Evolutionary conservation across 768 basidiomycete species (phyloP).

Genomic region (Asterophora parasitica): DNA sequence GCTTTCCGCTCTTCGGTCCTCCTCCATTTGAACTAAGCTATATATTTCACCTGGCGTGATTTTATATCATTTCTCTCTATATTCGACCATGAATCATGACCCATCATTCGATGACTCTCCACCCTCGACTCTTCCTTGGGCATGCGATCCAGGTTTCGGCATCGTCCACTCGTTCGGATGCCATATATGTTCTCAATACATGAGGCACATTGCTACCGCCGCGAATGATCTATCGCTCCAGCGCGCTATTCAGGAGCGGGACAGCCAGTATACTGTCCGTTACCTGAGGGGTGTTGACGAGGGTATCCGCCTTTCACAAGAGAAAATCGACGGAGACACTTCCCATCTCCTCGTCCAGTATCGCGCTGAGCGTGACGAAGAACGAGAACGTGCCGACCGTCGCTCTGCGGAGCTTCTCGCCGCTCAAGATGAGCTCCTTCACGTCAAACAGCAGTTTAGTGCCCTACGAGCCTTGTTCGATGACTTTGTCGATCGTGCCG

Average conservation of each 20-base stretch:
- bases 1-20: not conserved
- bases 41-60: conserved; percentile 4
- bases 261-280: conserved; percentile 9
- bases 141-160: conserved; percentile 13
- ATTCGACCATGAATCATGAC: not conserved
- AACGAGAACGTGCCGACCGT: conserved; percentile 4
- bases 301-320: conserved; percentile 11
- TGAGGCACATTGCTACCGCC: conserved; percentile 15
- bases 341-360: conserved; percentile 13
- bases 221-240: conserved; percentile 10
- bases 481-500: not conserved
- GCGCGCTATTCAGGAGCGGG: conserved; percentile 11
- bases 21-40: not conserved
- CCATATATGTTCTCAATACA: conserved; percentile 10
- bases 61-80: not conserved
- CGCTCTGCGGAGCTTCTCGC: conserved; percentile 13
- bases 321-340: conserved; percentile 3
- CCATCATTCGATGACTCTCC: too few species aligned
- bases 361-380: conserved; percentile 20
- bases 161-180: conserved; percentile 15
- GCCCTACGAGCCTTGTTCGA: conserved; percentile 15
- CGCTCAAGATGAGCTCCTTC: conserved; percentile 15
- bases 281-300: conserved; percentile 13
- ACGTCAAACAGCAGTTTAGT: conserved; percentile 19
- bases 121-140: conserved; percentile 7